These are phyloP conservation scores for Fusarium metavorans DNA, from an alignment of 2,329 filamentous ascomycete genomes.

Conservation along the genomic window DNA sequence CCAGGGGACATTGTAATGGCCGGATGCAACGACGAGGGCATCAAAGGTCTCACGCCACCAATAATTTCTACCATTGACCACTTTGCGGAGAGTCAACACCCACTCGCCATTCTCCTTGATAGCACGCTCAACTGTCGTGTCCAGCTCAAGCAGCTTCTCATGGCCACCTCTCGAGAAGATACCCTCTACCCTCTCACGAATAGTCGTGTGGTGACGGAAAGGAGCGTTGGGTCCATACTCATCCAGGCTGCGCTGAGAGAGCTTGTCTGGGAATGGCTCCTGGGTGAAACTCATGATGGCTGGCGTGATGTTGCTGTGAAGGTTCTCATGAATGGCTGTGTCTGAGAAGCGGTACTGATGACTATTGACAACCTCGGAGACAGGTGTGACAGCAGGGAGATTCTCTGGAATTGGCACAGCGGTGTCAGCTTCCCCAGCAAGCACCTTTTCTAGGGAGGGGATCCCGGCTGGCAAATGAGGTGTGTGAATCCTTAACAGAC, in stretches of 20 bases:
- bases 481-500: constrained; percentile 9
- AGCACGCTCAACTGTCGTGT: constrained; percentile 13
- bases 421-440: constrained; percentile 23
- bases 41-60: constrained; percentile 33
- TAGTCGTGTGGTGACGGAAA: constrained; percentile 18
- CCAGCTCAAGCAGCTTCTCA: constrained; percentile 16
- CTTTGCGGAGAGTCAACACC: constrained; percentile 22
- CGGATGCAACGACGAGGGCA: constrained; percentile 25
- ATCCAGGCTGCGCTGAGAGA: background rate
- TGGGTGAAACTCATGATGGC: constrained; percentile 27
- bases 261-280: constrained; percentile 18
- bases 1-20: constrained; percentile 32
- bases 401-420: constrained; percentile 23
- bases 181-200: constrained; percentile 27
- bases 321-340: constrained; percentile 25
- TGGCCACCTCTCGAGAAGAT: constrained; percentile 11
- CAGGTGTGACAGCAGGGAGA: constrained; percentile 27
- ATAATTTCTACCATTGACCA: constrained; percentile 15
- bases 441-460: constrained; percentile 5
- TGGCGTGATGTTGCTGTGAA: constrained; percentile 30
- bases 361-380: constrained; percentile 31
- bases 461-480: constrained; percentile 18
- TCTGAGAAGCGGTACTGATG: constrained; percentile 37
- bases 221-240: constrained; percentile 12
- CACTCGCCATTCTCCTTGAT: constrained; percentile 18